These are phyloP conservation scores for Pelomyxa schiedti DNA, from an alignment of 78 protist species.

Conservation along the genomic window DNA sequence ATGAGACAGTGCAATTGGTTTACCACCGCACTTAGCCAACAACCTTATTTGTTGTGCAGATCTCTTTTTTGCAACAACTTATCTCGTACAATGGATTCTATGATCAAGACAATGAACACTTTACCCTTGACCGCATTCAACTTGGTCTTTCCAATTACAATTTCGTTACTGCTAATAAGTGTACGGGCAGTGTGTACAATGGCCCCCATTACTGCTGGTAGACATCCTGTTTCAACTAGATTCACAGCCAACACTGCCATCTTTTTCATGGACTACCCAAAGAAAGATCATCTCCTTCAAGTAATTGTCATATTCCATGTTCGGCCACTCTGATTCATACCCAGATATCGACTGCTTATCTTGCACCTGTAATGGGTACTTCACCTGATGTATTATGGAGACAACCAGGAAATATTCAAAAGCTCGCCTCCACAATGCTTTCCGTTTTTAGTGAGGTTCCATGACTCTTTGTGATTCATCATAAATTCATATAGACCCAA, in stretches of 20 bases:
- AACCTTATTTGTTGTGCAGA: no score
- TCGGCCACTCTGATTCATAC: no score
- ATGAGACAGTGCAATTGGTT: slow-evolving; percentile 59
- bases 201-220: slow-evolving; percentile 67
- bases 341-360: no score
- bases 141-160: slow-evolving; percentile 63
- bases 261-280: slow-evolving; percentile 38
- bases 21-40: no score
- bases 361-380: no score
- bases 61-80: slow-evolving; percentile 72
- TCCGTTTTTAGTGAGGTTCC: no score
- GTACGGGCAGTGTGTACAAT: no score
- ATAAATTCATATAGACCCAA: no score
- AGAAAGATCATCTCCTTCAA: slow-evolving; percentile 19
- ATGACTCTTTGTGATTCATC: no score
- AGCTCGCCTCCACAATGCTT: slow-evolving; percentile 43
- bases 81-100: slow-evolving; percentile 69
- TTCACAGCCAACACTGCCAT: slow-evolving; percentile 47
- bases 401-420: neutral
- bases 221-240: slow-evolving; percentile 52
- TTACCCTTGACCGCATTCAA: slow-evolving; percentile 51
- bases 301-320: no score
- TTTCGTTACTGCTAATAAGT: no score
- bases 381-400: no score
- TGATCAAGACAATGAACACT: slow-evolving; percentile 60